Base-by-base conservation (phyloP, 305 asterid genomes). In the Fraxinus floribunda region DNA sequence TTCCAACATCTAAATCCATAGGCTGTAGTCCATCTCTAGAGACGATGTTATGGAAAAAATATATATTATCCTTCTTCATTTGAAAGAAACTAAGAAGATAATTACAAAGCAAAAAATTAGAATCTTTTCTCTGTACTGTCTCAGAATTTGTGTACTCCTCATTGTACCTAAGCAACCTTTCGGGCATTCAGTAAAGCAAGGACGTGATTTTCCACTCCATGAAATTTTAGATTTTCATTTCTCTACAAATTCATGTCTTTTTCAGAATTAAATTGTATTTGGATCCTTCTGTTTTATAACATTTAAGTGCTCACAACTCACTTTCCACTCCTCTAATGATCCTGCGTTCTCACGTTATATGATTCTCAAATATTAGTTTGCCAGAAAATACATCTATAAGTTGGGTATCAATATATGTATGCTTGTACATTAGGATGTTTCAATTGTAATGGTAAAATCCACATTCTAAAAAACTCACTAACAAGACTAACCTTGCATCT, bases 1-100 rank as follows among this genome's bases (percentile, higher is more conserved):
- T 94, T 68, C 98, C 99, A 18, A 95, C 99, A 91, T 95, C 98
- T 91, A 92, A 86, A 90, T 94, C 99, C 95, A 92, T 88, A 75
- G 97, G 97, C 81, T 89, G 93, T 78, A 95, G 83, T 83, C 99
- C 99, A 87, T 92, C 97, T 88, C 99, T 93, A 83, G 78, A 84
- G 79, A 64, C 77, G 83, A 84, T 20, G 80, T 77, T 76, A 77
- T 32, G 79, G 34, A 85, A 10, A 73, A 85, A 78, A 20, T 52
- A 60, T 79, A 75, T 34, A 11, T 66, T 32, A 18, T 60, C 5
- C 7, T 41, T 75, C 35, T 29, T 4, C 68, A 32, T 38, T 35
- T 2, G 32, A 29, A 78, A 66, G 60, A 46, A 46, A 49, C 30
- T 18, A 66, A 29, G 20, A 68, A 10, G 75, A 68, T 29, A 13